These are phyloP conservation scores for Microbotryum silenes-acaulis DNA, from an alignment of 1,284 basidiomycete species.

Conservation along the genomic window DNA sequence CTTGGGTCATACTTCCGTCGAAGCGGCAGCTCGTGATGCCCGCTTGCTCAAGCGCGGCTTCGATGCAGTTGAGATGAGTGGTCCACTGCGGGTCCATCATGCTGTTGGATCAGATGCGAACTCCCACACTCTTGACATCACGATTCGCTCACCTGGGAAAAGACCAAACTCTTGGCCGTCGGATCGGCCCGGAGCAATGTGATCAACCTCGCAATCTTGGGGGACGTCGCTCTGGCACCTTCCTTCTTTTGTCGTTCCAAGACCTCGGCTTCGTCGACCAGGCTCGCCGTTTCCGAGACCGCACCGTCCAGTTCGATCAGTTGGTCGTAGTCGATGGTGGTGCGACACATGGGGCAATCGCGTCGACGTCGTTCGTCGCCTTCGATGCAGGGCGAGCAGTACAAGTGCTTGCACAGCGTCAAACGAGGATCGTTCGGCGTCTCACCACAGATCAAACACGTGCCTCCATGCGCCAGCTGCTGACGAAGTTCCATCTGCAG, in stretches of 20 bases:
- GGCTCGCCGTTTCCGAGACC: background rate
- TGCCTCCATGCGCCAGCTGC: background rate
- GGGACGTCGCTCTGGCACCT: slow-evolving; percentile 7
- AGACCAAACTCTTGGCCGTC: slow-evolving; percentile 33
- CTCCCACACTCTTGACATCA: too few relatives aligned
- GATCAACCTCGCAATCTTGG: slow-evolving; percentile 26
- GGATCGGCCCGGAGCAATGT: slow-evolving; percentile 14
- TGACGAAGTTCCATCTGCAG: slow-evolving; percentile 6
- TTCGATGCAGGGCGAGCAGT: slow-evolving; percentile 26
- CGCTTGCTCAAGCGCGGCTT: slow-evolving; percentile 18
- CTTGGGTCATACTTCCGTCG: slow-evolving; percentile 35
- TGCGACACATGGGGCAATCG: slow-evolving; percentile 13
- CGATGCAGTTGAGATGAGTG: slow-evolving; percentile 31
- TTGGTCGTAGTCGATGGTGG: slow-evolving; percentile 8
- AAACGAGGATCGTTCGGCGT: slow-evolving; percentile 21
- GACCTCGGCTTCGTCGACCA: slow-evolving; percentile 8
- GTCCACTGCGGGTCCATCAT: slow-evolving; percentile 28
- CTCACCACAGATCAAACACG: slow-evolving; percentile 22
- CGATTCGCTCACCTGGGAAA: slow-evolving; percentile 26
- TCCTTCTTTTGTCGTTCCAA: slow-evolving; percentile 3
- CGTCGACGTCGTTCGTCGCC: slow-evolving; percentile 7
- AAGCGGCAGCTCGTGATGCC: slow-evolving; percentile 27
- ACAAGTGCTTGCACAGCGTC: slow-evolving; percentile 27
- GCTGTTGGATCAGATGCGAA: background rate
- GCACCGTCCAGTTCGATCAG: slow-evolving; percentile 12